Base-by-base conservation (phyloP, 805 yeast species). In the Lachancea nothofagi region DNA sequence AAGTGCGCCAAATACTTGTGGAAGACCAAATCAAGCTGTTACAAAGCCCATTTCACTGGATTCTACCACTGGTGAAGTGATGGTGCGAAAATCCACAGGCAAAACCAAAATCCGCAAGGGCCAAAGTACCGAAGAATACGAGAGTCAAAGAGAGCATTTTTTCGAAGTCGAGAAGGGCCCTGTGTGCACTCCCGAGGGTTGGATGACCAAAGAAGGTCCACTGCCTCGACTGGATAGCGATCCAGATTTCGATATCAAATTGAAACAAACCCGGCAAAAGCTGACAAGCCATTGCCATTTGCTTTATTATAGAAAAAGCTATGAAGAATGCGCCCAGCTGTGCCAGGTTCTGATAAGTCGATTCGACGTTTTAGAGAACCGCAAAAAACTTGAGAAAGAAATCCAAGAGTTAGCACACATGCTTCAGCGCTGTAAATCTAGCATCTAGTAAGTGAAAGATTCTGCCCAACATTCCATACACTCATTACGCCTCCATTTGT, bases 121-220 rank as follows among this genome's bases (percentile, higher is more conserved):
- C 0, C 96, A 87, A 54, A 53, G 81, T 0, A 78, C 76, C 29
- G 89, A 79, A 39, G 83, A 75, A 41, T 87, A 64, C 47, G 61
- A 54, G 24, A 53, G 43, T 7, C 90, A 87, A 57, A 63, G 65
- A 44, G 45, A 46, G 2, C 73, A 70, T 50, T 86, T 77, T 53
- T 61, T 59, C 46, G 34, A 49, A 0, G 54, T 49, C 7, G 57
- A 55, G 21, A 37, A 65, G 0, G 94, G 94, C 0, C 93, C 95
- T 0, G 62, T 66, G 1, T 51, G 74, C 14, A 75, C 77, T 40
- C 71, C 72, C 0, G 63, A 53, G 15, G 59, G 55, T 5, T 54
- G 57, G 58, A 53, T 52, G 51, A 48, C 48, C 27, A 28, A 28
- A 3, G 32, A 45, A 9, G 47, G 45, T 13, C 34, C 32, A 5